phyloP scores from a whole-genome alignment of 148 eudicot genomes.

The Camellia granthamiana region DNA sequence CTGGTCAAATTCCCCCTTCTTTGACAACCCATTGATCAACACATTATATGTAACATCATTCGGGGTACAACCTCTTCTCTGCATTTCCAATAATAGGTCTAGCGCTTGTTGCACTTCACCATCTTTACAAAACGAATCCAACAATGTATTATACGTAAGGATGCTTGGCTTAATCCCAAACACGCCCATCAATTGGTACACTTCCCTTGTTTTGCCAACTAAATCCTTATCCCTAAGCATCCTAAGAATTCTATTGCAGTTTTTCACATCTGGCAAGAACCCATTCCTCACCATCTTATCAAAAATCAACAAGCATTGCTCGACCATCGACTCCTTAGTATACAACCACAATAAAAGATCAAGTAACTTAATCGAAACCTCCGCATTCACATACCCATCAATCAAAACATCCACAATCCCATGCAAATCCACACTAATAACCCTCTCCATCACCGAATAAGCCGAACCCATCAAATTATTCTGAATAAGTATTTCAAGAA shows the following conservation, averaged over 20 bases:
- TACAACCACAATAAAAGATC: constrained; percentile 44
- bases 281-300: constrained; percentile 48
- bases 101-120: constrained; percentile 43
- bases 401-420: constrained; percentile 43
- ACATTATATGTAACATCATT: constrained; percentile 53
- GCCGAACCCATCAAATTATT: constrained; percentile 37
- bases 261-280: constrained; percentile 50
- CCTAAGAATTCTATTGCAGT: constrained; percentile 56
- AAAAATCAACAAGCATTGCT: constrained; percentile 35
- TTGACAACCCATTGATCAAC: constrained; percentile 51
- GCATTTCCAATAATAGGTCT: constrained; percentile 45
- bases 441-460: constrained; percentile 46
- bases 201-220: constrained; percentile 28
- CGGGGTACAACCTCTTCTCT: constrained; percentile 39
- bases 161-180: constrained; percentile 44
- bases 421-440: constrained; percentile 25
- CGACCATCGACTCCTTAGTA: constrained; percentile 33
- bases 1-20: constrained; percentile 37
- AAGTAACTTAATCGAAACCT: constrained; percentile 35
- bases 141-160: constrained; percentile 52
- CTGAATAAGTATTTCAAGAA: constrained; percentile 44
- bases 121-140: constrained; percentile 49
- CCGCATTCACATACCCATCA: constrained; percentile 36
- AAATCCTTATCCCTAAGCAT: constrained; percentile 45
- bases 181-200: constrained; percentile 41